Conservation (phyloP, 2,329 filamentous ascomycete species). For the Nemania serpens region DNA sequence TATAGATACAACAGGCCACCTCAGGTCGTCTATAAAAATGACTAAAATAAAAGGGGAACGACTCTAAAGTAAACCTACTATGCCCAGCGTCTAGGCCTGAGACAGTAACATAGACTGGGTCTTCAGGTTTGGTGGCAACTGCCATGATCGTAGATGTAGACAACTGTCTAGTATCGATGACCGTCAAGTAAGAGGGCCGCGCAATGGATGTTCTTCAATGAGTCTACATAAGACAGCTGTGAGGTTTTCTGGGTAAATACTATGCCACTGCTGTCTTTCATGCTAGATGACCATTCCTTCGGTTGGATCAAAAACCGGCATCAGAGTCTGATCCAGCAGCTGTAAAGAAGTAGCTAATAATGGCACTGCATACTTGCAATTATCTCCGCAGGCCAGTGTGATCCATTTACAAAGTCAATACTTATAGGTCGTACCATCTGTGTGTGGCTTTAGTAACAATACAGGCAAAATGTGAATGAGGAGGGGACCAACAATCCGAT, state of each 20-base stretch:
- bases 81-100: conserved; percentile 47
- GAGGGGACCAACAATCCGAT: background rate
- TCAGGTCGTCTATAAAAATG: background rate
- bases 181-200: background rate
- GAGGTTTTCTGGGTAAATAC: background rate
- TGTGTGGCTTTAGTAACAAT: background rate
- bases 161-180: background rate
- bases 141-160: conserved; percentile 7
- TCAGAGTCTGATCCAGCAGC: no score
- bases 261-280: background rate
- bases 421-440: background rate
- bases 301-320: no score
- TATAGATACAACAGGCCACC: background rate
- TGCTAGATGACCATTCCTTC: no score
- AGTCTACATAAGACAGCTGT: background rate
- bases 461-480: conserved; percentile 14
- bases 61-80: conserved; percentile 11
- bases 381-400: no score
- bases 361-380: background rate
- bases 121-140: background rate
- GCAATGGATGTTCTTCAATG: background rate
- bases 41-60: background rate
- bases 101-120: conserved; percentile 38
- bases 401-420: no score
- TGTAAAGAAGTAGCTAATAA: no score